phyloP scores from a whole-genome alignment of 2,329 filamentous ascomycete species.

The Fusarium sp. region DNA sequence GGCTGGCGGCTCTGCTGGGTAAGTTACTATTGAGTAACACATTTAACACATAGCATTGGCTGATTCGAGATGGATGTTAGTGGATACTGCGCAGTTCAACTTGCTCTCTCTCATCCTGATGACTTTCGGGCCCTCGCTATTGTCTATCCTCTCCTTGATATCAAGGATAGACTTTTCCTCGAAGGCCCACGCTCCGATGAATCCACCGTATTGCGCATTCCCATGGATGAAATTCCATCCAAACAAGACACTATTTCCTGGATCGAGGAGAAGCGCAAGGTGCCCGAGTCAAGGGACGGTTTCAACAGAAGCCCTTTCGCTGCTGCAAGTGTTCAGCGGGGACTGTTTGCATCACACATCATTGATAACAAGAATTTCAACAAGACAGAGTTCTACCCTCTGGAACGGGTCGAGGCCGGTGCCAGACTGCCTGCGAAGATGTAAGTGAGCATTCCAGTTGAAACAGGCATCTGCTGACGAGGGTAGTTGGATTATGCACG shows the following conservation, averaged over 20 bases:
- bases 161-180: slow-evolving; percentile 29
- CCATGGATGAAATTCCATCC: slow-evolving; percentile 18
- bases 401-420: slow-evolving; percentile 30
- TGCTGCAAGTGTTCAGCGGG: slow-evolving; percentile 20
- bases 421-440: slow-evolving; percentile 25
- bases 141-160: slow-evolving; percentile 39
- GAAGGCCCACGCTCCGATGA: slow-evolving; percentile 18
- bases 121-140: slow-evolving; percentile 32
- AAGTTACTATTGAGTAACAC: not conserved
- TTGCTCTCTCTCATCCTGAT: slow-evolving; percentile 39
- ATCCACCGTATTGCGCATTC: slow-evolving; percentile 21
- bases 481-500: slow-evolving; percentile 39
- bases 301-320: slow-evolving; percentile 23
- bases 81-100: slow-evolving; percentile 39
- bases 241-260: slow-evolving; percentile 28
- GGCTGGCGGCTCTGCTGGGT: slow-evolving; percentile 39
- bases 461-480: not conserved
- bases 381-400: slow-evolving; percentile 14
- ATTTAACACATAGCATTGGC: not conserved
- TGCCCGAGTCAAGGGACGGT: slow-evolving; percentile 8
- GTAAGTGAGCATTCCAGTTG: not conserved
- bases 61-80: not conserved
- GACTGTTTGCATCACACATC: slow-evolving; percentile 27
- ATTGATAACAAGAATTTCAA: slow-evolving; percentile 27
- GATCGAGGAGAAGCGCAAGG: slow-evolving; percentile 28